phyloP scores from a whole-genome alignment of 352 stramenopile species.

The Phytophthora agathidicida region DNA sequence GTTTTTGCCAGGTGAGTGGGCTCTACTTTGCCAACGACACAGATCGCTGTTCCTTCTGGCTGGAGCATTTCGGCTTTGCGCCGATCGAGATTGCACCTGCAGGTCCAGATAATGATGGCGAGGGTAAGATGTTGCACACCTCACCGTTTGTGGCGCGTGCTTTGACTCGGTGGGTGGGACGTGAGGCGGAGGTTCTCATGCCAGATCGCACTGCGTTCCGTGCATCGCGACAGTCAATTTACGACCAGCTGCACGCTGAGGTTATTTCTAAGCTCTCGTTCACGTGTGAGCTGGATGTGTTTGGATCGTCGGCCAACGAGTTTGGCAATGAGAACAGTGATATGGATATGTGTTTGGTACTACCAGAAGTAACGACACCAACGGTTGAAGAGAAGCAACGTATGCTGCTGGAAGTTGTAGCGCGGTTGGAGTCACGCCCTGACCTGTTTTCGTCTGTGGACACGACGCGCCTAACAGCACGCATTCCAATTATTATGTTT shows the following conservation, averaged over 20 bases:
- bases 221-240: constrained; percentile 67
- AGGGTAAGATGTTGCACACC: constrained; percentile 35
- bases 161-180: constrained; percentile 58
- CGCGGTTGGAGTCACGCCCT: constrained; percentile 54
- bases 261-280: constrained; percentile 66
- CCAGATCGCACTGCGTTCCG: constrained; percentile 68
- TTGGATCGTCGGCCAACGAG: constrained; percentile 97
- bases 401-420: constrained; percentile 66
- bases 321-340: constrained; percentile 94
- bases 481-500: constrained; percentile 99
- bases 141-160: constrained; percentile 49
- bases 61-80: constrained; percentile 68
- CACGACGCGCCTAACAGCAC: constrained; percentile 89
- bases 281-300: constrained; percentile 81
- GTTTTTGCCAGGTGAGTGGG: constrained; percentile 79
- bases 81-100: constrained; percentile 35
- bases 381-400: constrained; percentile 73
- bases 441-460: constrained; percentile 77
- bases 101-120: constrained; percentile 10
- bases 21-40: constrained; percentile 64
- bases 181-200: constrained; percentile 61
- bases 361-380: constrained; percentile 30
- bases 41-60: constrained; percentile 61
- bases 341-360: constrained; percentile 94
- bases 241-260: constrained; percentile 63